A percentile compares a stretch with the other conserved stretches of the same genome.
Conservation (phyloP, 2,329 filamentous ascomycete genomes). For the Orbilia ellipsospora region DNA sequence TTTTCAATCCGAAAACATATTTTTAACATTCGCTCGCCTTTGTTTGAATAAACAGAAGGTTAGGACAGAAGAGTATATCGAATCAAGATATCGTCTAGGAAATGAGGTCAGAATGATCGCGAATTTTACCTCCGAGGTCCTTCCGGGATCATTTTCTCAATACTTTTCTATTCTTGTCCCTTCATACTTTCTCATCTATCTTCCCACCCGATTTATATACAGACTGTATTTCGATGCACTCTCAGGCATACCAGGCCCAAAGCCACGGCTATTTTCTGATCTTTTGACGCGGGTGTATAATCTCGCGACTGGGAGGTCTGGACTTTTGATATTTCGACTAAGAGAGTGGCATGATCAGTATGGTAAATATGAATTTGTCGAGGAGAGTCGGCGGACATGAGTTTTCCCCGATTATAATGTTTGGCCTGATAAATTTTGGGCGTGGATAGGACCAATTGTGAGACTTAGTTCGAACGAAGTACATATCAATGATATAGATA, state of each 20-base stretch:
- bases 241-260: conserved; percentile 61
- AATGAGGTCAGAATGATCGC: neutral
- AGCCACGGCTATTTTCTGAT: conserved; percentile 61
- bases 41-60: too few relatives aligned
- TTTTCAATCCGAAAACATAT: too few relatives aligned
- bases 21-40: too few relatives aligned
- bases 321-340: conserved; percentile 1
- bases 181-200: too few relatives aligned
- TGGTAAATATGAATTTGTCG: conserved; percentile 18
- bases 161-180: conserved; percentile 11
- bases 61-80: too few relatives aligned
- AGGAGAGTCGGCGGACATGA: neutral
- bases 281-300: neutral
- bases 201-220: conserved; percentile 56
- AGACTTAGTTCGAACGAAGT: conserved; percentile 62
- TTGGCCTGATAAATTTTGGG: neutral
- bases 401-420: neutral
- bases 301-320: neutral
- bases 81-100: too few relatives aligned
- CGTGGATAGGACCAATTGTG: conserved; percentile 60
- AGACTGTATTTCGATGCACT: conserved; percentile 61
- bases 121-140: neutral
- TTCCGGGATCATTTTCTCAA: neutral
- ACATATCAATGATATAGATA: conserved; percentile 59
- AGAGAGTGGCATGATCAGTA: conserved; percentile 31